phyloP scores from a whole-genome alignment of 1,284 basidiomycete species.

The Xerocomus minutiporus region DNA sequence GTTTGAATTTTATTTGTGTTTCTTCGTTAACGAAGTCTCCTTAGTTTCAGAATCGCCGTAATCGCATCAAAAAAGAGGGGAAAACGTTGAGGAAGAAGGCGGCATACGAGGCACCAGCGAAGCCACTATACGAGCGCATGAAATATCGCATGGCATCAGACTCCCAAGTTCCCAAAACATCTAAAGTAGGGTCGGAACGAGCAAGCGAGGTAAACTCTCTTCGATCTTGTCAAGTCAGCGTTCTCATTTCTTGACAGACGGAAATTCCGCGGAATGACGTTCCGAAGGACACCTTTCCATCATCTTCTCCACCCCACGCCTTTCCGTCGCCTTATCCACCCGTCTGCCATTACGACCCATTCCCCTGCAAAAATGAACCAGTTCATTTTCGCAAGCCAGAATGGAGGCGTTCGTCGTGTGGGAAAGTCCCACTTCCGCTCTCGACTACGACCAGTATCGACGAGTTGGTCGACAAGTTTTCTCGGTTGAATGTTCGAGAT shows the following conservation, averaged over 20 bases:
- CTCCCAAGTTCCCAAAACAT: too few species aligned
- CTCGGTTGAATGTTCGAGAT: conserved; percentile 17
- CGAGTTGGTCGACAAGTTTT: conserved; percentile 15
- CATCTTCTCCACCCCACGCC: conserved; percentile 14
- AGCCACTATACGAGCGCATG: too few species aligned
- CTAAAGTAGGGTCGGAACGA: too few species aligned
- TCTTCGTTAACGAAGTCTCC: too few species aligned
- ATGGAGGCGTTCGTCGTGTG: conserved; percentile 8
- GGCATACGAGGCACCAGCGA: too few species aligned
- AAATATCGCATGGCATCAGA: too few species aligned
- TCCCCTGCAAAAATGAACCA: conserved; percentile 16
- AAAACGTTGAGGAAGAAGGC: conserved; percentile 5
- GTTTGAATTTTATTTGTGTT: too few species aligned
- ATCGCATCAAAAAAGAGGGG: conserved; percentile 13
- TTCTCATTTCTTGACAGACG: background rate
- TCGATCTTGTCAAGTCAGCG: too few species aligned
- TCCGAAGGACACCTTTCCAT: background rate
- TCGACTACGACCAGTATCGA: background rate
- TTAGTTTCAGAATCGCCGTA: conserved; percentile 27
- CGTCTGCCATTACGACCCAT: conserved; percentile 17
- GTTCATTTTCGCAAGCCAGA: background rate
- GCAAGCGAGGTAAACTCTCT: too few species aligned
- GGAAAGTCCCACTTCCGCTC: rapidly evolving
- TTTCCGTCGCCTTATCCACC: conserved; percentile 22
- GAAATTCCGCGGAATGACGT: background rate